Percentiles rank a stretch among this genome's conserved stretches.
Conservation (phyloP, 805 yeast species). For the Candida arabinofermentans region DNA sequence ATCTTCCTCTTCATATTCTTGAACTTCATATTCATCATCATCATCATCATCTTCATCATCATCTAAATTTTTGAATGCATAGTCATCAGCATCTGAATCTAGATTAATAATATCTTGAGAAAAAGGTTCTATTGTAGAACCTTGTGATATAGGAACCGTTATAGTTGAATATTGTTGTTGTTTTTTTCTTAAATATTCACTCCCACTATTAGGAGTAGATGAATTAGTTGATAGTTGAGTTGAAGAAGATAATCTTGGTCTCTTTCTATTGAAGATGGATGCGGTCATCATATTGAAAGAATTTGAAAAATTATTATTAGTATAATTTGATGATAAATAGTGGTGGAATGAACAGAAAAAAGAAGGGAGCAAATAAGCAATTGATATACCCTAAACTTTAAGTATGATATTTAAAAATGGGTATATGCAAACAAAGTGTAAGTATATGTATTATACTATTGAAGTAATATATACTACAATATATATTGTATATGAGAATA, state of each 20-base stretch:
- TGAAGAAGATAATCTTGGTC: conserved; percentile 32
- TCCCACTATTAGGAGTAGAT: conserved; percentile 2
- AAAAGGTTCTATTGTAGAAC: neutral
- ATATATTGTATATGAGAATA: too few relatives aligned
- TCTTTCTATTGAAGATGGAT: conserved; percentile 30
- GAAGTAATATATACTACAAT: too few relatives aligned
- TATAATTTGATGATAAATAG: too few relatives aligned
- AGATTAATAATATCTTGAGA: conserved; percentile 32
- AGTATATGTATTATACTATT: too few relatives aligned
- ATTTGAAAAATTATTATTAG: neutral
- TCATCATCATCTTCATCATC: conserved; percentile 14
- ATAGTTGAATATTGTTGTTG: conserved; percentile 16
- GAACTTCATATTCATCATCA: conserved; percentile 8
- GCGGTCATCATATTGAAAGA: conserved; percentile 23
- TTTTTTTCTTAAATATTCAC: conserved; percentile 25
- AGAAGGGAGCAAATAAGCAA: too few relatives aligned
- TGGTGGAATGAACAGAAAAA: too few relatives aligned
- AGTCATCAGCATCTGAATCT: conserved; percentile 40
- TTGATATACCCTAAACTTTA: too few relatives aligned
- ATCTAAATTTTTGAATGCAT: conserved; percentile 23
- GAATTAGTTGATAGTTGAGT: conserved; percentile 10
- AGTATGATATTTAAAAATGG: too few relatives aligned
- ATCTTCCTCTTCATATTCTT: conserved; percentile 5
- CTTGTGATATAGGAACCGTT: neutral
- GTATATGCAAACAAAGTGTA: too few relatives aligned